Evolutionary conservation across 148 eudicot species (phyloP).

Genomic region (Pouteria glomerata): DNA sequence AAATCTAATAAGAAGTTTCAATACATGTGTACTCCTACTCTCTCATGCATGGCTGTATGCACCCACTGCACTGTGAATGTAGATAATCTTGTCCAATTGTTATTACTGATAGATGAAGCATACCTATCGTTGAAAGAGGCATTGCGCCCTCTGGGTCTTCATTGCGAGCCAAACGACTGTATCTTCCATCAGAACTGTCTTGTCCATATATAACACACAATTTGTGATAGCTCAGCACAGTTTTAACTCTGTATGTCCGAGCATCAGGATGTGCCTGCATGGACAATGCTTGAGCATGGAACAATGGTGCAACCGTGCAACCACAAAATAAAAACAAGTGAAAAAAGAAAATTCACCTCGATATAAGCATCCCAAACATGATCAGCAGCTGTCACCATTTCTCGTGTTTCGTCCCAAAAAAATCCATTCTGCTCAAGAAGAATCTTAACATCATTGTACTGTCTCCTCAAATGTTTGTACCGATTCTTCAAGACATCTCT

Average conservation of each 20-base stretch:
- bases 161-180: slow-evolving; percentile 12
- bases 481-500: slow-evolving; percentile 34
- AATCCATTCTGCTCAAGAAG: slow-evolving; percentile 29
- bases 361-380: slow-evolving; percentile 30
- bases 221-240: slow-evolving; percentile 30
- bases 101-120: not conserved
- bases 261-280: slow-evolving; percentile 35
- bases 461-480: slow-evolving; percentile 34
- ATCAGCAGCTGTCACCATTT: slow-evolving; percentile 36
- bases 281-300: not conserved
- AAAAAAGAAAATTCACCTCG: slow-evolving; percentile 11
- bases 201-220: slow-evolving; percentile 27
- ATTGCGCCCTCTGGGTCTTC: slow-evolving; percentile 9
- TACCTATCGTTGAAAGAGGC: slow-evolving; percentile 14
- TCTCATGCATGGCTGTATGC: too few relatives aligned
- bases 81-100: not conserved
- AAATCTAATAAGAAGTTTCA: too few relatives aligned
- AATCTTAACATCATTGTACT: slow-evolving; percentile 27
- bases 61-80: not conserved
- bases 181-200: slow-evolving; percentile 19
- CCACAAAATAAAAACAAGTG: not conserved
- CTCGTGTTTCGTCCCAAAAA: slow-evolving; percentile 33
- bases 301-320: not conserved
- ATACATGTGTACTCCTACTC: too few relatives aligned
- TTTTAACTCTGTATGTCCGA: slow-evolving; percentile 32